phyloP scores from a whole-genome alignment of 345 rosid species.

The Zanthoxylum bungeanum region DNA sequence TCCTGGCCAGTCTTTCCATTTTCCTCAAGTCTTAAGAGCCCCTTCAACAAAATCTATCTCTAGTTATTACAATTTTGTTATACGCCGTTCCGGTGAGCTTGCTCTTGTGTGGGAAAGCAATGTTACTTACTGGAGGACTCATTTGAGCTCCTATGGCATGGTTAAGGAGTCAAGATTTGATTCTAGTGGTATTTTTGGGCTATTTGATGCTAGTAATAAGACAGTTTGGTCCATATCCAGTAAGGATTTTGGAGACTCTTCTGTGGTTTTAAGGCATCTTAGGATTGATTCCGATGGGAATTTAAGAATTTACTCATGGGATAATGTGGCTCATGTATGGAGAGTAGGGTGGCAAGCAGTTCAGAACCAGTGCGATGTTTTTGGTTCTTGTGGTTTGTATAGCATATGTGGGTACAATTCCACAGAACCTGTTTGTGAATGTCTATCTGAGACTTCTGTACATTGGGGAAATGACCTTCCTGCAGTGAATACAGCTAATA shows the following conservation, averaged over 20 bases:
- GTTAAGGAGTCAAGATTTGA: constrained; percentile 32
- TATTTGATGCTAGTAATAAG: constrained; percentile 18
- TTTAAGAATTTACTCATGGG: constrained; percentile 38
- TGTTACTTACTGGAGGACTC: constrained; percentile 39
- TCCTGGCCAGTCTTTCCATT: constrained; percentile 36
- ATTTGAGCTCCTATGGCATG: constrained; percentile 20
- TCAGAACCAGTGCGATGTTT: constrained; percentile 38
- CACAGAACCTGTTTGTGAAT: constrained; percentile 28
- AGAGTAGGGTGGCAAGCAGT: constrained; percentile 40
- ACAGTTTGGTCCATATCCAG: constrained; percentile 23
- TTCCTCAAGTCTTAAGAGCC: constrained; percentile 35
- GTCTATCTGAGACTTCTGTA: constrained; percentile 19
- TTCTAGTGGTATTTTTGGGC: constrained; percentile 24
- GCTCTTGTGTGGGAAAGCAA: constrained; percentile 39
- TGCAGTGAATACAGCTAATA: constrained; percentile 17
- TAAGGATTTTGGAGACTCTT: constrained; percentile 29
- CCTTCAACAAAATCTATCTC: constrained; percentile 30
- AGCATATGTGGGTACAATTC: constrained; percentile 31
- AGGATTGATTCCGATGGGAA: constrained; percentile 41
- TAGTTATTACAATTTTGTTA: constrained; percentile 34
- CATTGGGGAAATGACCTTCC: constrained; percentile 17
- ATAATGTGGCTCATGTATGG: constrained; percentile 19
- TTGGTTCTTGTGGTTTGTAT: constrained; percentile 42
- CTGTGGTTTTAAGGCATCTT: constrained; percentile 29
- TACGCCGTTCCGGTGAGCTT: constrained; percentile 32